Evolutionary conservation across 768 basidiomycete species (phyloP).

Genomic region (Plicaturopsis crispa): DNA sequence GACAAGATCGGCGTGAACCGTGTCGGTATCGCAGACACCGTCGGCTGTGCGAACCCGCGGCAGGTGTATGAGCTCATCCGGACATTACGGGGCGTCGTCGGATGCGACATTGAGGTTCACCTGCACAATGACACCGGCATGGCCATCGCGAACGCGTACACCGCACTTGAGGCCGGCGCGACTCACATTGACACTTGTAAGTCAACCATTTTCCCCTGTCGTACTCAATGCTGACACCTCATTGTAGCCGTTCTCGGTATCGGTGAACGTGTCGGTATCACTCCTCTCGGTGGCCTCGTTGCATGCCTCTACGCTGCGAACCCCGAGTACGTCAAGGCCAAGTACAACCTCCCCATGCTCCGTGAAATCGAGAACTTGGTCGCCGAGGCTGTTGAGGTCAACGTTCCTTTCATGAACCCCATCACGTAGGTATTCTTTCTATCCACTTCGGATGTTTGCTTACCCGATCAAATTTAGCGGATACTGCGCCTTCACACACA

Average conservation of each 20-base stretch:
- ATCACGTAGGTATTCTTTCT: constrained; percentile 56
- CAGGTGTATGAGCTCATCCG: constrained; percentile 98
- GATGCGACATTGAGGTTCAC: constrained; percentile 96
- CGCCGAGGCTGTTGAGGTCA: constrained; percentile 97
- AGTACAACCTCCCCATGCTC: constrained; percentile 97
- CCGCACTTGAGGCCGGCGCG: constrained; percentile 95
- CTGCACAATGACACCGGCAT: constrained; percentile 98
- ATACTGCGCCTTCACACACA: constrained; percentile 99
- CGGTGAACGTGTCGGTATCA: constrained; percentile 98
- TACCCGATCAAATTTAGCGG: constrained; percentile 46
- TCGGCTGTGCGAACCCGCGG: constrained; percentile 96
- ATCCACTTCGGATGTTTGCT: not conserved
- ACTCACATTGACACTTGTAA: constrained; percentile 97
- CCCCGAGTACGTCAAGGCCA: constrained; percentile 98
- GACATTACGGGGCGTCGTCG: constrained; percentile 92
- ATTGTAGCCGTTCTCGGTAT: constrained; percentile 87
- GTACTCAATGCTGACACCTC: constrained; percentile 3
- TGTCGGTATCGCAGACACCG: constrained; percentile 98
- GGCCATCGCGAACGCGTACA: constrained; percentile 99
- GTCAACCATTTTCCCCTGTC: constrained; percentile 16
- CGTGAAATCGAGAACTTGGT: constrained; percentile 99
- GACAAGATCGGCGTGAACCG: constrained; percentile 99
- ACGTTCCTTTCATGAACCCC: constrained; percentile 95
- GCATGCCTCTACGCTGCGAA: constrained; percentile 96
- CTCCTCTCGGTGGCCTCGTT: constrained; percentile 92